These are phyloP conservation scores for Zygosaccharomyces lentus DNA, from an alignment of 805 yeast species.

Conservation along the genomic window DNA sequence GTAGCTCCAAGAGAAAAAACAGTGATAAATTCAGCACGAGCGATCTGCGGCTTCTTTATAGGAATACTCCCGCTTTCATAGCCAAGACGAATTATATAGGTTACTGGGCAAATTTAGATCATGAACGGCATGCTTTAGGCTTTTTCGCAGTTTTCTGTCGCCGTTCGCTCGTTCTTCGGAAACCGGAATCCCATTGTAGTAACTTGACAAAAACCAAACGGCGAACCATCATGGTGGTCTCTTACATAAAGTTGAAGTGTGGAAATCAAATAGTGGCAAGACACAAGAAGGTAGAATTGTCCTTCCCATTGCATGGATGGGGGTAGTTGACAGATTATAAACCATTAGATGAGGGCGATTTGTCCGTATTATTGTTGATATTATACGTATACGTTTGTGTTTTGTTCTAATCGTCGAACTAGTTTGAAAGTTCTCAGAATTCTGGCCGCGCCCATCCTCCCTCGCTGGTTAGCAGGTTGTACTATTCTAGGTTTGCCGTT, in stretches of 20 bases:
- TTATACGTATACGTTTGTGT: background rate
- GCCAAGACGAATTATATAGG: background rate
- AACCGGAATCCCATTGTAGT: slow-evolving; percentile 1
- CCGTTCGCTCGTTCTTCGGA: slow-evolving; percentile 1
- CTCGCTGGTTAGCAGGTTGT: background rate
- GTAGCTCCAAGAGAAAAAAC: background rate
- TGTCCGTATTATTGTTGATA: background rate
- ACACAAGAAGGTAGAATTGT: background rate
- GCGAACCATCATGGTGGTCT: background rate
- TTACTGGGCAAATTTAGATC: background rate
- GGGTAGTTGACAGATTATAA: background rate
- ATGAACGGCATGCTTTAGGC: background rate
- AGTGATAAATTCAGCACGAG: too few species aligned
- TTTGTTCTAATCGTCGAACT: background rate
- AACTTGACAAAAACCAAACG: background rate
- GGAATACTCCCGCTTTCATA: too few species aligned
- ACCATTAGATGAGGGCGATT: slow-evolving; percentile 1
- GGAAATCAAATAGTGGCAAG: background rate
- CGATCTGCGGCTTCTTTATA: too few species aligned
- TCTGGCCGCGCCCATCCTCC: background rate
- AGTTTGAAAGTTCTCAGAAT: background rate
- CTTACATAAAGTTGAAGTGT: background rate
- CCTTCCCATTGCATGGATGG: slow-evolving; percentile 1
- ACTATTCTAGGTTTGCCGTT: background rate
- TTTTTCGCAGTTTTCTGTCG: background rate